Conservation (phyloP, 345 rosid species). For the Iberis pinnata region DNA sequence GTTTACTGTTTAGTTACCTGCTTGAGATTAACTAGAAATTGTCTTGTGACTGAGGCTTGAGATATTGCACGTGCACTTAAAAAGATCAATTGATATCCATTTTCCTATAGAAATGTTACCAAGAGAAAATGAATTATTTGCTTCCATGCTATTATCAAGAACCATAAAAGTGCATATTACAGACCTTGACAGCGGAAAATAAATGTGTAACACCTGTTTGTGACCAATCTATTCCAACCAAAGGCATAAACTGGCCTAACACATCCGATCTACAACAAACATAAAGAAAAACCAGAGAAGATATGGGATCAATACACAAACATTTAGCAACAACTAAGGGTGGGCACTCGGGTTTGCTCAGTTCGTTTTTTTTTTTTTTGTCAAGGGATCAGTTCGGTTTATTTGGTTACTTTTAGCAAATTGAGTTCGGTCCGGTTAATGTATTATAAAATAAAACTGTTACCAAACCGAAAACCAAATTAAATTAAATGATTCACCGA, state of each 20-base stretch:
- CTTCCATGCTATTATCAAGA: not conserved
- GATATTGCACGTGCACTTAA: conserved; percentile 95
- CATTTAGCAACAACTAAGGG: too few species aligned
- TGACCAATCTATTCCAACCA: conserved; percentile 91
- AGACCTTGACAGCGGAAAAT: conserved; percentile 84
- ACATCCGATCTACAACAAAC: conserved; percentile 76
- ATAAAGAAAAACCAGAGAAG: not conserved
- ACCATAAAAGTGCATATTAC: conserved; percentile 22
- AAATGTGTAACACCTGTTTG: conserved; percentile 93
- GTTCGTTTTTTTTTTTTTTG: too few species aligned
- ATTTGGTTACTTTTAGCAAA: too few species aligned
- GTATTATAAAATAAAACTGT: too few species aligned
- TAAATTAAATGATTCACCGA: too few species aligned
- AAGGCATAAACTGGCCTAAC: conserved; percentile 97
- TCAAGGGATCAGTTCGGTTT: too few species aligned
- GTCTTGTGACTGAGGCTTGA: conserved; percentile 84
- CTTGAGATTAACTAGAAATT: conserved; percentile 74
- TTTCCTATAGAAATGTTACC: conserved; percentile 72
- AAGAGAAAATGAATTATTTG: not conserved
- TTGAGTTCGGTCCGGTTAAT: too few species aligned
- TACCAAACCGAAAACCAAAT: too few species aligned
- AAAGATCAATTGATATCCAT: conserved; percentile 89
- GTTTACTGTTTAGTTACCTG: too few species aligned
- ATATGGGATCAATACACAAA: conserved; percentile 5
- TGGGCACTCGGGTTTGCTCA: too few species aligned